phyloP scores from a whole-genome alignment of 2,329 filamentous ascomycete species.

The Aspergillus aculeatinus region DNA sequence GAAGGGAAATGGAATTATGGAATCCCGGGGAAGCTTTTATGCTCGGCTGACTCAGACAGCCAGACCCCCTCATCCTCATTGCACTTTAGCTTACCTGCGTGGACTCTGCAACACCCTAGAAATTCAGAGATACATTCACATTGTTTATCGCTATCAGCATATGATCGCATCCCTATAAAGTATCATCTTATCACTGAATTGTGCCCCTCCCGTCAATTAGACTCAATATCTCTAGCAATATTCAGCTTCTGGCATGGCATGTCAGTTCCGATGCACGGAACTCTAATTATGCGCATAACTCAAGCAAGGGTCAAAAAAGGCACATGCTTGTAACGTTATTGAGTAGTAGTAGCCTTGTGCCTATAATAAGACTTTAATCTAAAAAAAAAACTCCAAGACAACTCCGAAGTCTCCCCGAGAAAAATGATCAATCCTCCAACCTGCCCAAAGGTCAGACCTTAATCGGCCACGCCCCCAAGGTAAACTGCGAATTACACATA shows the following conservation, averaged over 20 bases:
- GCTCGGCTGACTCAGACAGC: background rate
- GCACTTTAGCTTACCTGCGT: background rate
- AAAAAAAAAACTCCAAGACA: no score
- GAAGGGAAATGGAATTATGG: background rate
- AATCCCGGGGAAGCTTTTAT: background rate
- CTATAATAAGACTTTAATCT: no score
- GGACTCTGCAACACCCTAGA: background rate
- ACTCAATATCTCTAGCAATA: background rate
- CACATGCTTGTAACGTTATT: no score
- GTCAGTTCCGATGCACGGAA: background rate
- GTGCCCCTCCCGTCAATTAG: background rate
- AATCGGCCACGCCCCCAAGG: slow-evolving; percentile 46
- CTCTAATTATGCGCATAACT: background rate
- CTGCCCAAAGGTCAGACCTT: background rate
- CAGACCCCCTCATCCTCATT: background rate
- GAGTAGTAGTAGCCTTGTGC: no score
- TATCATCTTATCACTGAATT: no score
- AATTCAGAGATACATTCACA: no score
- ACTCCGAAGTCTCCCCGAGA: no score
- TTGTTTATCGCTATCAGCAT: no score
- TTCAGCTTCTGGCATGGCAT: background rate
- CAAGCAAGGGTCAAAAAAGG: background rate
- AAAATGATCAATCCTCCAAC: no score
- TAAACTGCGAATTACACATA: slow-evolving; percentile 64
- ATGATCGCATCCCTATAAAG: no score